phyloP scores from a whole-genome alignment of 768 basidiomycete species.

The Imleria badia region DNA sequence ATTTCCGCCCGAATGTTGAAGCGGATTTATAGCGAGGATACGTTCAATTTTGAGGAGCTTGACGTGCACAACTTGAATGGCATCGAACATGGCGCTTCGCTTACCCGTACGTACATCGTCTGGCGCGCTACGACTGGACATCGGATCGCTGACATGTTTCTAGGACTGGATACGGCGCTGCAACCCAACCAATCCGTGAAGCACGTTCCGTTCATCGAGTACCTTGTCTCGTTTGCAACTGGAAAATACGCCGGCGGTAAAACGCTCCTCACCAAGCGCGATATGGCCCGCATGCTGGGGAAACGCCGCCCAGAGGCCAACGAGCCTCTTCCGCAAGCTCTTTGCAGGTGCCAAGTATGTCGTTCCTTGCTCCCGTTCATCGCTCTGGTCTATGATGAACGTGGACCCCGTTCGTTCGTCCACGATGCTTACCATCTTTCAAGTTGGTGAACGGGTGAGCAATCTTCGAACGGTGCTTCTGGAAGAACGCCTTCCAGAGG shows the following conservation, averaged over 20 bases:
- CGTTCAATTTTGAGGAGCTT: conserved; percentile 64
- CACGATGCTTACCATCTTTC: conserved; percentile 66
- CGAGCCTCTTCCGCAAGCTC: conserved; percentile 51
- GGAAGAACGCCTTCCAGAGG: conserved; percentile 69
- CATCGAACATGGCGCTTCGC: conserved; percentile 37
- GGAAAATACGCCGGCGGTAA: conserved; percentile 53
- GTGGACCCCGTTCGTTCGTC: conserved; percentile 67
- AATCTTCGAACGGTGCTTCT: conserved; percentile 55
- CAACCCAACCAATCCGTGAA: conserved; percentile 54
- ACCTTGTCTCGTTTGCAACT: conserved; percentile 57
- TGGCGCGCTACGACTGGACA: too few relatives aligned
- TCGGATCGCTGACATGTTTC: background rate
- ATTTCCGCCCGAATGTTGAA: conserved; percentile 57
- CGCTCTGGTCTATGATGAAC: too few relatives aligned
- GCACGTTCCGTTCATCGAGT: conserved; percentile 51
- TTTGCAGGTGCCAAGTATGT: conserved; percentile 73
- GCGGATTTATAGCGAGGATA: conserved; percentile 54
- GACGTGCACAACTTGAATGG: conserved; percentile 75
- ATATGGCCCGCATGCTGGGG: conserved; percentile 57
- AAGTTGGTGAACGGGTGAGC: conserved; percentile 57
- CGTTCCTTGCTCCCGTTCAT: background rate
- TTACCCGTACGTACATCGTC: conserved; percentile 30
- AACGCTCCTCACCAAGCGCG: conserved; percentile 49
- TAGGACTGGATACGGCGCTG: conserved; percentile 54
- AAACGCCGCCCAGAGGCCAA: conserved; percentile 65